These are phyloP conservation scores for Beauveria sp. DNA, from an alignment of 2,329 filamentous ascomycete genomes.

Conservation along the genomic window DNA sequence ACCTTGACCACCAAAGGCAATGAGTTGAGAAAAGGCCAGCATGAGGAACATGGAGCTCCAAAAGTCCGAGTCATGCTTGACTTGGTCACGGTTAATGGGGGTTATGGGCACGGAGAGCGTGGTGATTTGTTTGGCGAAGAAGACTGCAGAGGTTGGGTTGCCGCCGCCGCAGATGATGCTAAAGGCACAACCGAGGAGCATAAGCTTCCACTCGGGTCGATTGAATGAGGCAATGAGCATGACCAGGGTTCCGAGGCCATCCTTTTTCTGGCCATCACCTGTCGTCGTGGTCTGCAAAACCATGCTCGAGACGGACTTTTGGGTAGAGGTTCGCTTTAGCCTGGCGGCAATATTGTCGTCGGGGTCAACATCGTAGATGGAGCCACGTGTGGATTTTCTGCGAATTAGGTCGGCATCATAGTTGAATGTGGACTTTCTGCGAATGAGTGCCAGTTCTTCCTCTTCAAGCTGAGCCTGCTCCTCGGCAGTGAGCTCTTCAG, in stretches of 20 bases:
- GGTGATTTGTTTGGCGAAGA: constrained; percentile 84
- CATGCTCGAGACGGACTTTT: constrained; percentile 60
- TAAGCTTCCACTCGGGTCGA: constrained; percentile 58
- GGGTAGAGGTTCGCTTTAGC: constrained; percentile 46
- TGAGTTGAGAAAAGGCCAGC: constrained; percentile 65
- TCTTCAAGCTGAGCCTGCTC: constrained; percentile 44
- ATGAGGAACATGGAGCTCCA: constrained; percentile 88
- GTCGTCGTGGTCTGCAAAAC: constrained; percentile 50
- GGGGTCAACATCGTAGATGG: constrained; percentile 43
- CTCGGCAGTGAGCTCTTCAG: constrained; percentile 44
- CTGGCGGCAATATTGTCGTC: constrained; percentile 54
- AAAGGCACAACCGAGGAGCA: constrained; percentile 67
- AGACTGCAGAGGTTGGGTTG: constrained; percentile 63
- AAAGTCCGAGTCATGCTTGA: constrained; percentile 69
- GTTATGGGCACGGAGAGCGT: constrained; percentile 52
- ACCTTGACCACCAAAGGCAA: constrained; percentile 62
- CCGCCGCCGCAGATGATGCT: constrained; percentile 72
- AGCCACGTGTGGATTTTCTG: constrained; percentile 35
- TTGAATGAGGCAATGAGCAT: constrained; percentile 79
- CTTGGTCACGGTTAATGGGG: constrained; percentile 39
- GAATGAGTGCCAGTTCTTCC: constrained; percentile 43
- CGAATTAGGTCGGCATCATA: constrained; percentile 34
- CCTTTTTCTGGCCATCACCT: constrained; percentile 45
- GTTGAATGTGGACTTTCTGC: constrained; percentile 34
- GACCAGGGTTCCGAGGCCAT: constrained; percentile 68